phyloP scores from a whole-genome alignment of 1,284 basidiomycete genomes.

The Golubevia sp. region DNA sequence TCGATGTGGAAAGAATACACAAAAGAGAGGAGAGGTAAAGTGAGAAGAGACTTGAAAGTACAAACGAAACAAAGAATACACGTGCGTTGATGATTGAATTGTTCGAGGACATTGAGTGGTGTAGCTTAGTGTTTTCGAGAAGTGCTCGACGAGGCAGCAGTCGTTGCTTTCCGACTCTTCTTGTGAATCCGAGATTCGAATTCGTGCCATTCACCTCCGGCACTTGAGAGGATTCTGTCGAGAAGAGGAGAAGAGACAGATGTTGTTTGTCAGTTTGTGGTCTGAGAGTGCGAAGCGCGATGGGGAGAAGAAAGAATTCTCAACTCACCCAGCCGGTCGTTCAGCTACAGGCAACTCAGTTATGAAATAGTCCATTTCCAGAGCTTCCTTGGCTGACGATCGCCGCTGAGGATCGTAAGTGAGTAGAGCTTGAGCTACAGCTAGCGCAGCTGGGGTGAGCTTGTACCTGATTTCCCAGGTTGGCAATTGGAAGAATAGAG shows the following conservation, averaged over 20 bases:
- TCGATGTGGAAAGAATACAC: too few species aligned
- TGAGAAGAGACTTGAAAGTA: too few species aligned
- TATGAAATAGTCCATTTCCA: constrained; percentile 80
- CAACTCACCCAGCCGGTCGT: constrained; percentile 76
- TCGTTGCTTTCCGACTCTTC: too few species aligned
- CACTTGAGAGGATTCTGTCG: constrained; percentile 63
- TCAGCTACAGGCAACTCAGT: constrained; percentile 76
- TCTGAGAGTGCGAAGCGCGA: background rate
- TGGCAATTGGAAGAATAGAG: too few species aligned
- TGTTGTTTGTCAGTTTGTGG: background rate
- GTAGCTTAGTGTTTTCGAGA: too few species aligned
- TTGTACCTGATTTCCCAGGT: too few species aligned
- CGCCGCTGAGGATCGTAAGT: constrained; percentile 80
- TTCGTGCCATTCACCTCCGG: constrained; percentile 94
- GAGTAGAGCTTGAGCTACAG: constrained; percentile 80
- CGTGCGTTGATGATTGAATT: too few species aligned
- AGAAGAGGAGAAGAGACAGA: background rate
- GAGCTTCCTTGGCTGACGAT: constrained; percentile 78
- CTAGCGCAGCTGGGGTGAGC: constrained; percentile 69
- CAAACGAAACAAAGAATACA: too few species aligned
- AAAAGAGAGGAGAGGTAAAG: too few species aligned
- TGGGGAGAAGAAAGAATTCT: background rate
- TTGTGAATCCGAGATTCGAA: constrained; percentile 65
- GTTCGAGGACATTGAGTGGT: too few species aligned
- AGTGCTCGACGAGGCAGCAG: too few species aligned